Percentiles rank a stretch among this genome's conserved stretches.
These are phyloP conservation scores for Colletotrichum sp. DNA, from an alignment of 2,329 filamentous ascomycete species.

Conservation along the genomic window DNA sequence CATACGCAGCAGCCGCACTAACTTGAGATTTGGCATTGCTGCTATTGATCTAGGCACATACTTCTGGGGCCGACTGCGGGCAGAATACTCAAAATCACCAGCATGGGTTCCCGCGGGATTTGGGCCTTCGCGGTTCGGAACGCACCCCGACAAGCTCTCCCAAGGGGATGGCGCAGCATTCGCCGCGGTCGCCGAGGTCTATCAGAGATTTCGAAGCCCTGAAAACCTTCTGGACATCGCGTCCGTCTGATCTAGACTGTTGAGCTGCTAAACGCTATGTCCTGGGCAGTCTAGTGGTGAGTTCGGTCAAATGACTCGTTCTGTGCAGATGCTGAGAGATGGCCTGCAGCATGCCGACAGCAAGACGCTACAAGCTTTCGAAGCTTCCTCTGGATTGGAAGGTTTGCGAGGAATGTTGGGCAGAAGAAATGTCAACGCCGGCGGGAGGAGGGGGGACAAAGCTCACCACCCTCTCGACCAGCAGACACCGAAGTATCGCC, in stretches of 20 bases:
- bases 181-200: background rate
- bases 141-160: background rate
- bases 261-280: background rate
- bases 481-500: background rate
- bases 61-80: background rate
- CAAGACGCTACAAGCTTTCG: background rate
- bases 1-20: background rate
- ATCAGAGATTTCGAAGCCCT: background rate
- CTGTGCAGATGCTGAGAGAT: background rate
- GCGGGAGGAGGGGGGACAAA: background rate
- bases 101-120: background rate
- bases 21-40: background rate
- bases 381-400: background rate
- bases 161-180: background rate
- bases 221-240: background rate
- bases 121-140: background rate
- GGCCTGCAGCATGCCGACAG: background rate
- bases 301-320: background rate
- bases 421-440: background rate
- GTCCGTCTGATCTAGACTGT: background rate
- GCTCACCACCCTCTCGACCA: background rate
- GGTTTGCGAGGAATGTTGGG: background rate
- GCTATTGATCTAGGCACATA: background rate
- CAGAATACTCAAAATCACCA: background rate
- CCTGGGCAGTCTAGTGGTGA: background rate